Conservation (phyloP, 176 grass and related monocot genomes). For the Aegilops bicornis region DNA sequence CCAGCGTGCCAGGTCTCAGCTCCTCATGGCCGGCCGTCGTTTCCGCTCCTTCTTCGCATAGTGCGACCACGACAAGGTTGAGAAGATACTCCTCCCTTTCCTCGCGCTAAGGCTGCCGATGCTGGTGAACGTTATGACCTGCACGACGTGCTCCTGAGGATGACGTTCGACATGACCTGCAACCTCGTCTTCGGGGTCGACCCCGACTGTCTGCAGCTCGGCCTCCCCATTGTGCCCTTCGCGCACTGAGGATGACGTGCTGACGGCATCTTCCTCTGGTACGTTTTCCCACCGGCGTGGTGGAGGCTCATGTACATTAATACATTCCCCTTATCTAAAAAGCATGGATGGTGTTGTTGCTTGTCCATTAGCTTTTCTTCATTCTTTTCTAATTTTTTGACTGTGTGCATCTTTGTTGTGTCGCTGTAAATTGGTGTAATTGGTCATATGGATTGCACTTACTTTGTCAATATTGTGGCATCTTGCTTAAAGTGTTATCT, state of each 20-base stretch:
- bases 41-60: slow-evolving; percentile 34
- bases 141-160: slow-evolving; percentile 62
- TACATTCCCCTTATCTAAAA: too few relatives aligned
- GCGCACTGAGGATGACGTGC: slow-evolving; percentile 67
- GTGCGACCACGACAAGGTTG: slow-evolving; percentile 43
- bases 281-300: slow-evolving; percentile 24
- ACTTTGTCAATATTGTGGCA: too few relatives aligned
- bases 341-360: too few relatives aligned
- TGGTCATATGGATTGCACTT: too few relatives aligned
- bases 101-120: slow-evolving; percentile 26
- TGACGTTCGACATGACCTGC: slow-evolving; percentile 69
- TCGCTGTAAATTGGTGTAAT: too few relatives aligned
- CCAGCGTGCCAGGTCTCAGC: slow-evolving; percentile 42
- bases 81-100: slow-evolving; percentile 42
- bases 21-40: slow-evolving; percentile 15
- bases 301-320: slow-evolving; percentile 73
- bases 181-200: slow-evolving; percentile 71
- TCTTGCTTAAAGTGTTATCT: too few relatives aligned
- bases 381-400: too few relatives aligned
- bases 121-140: slow-evolving; percentile 26
- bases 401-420: too few relatives aligned
- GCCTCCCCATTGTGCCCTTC: slow-evolving; percentile 53
- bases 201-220: slow-evolving; percentile 42
- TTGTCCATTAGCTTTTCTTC: too few relatives aligned
- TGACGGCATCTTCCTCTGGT: slow-evolving; percentile 49